Evolutionary conservation across 768 basidiomycete genomes (phyloP).

Genomic region (Boletus tylopilopsis): DNA sequence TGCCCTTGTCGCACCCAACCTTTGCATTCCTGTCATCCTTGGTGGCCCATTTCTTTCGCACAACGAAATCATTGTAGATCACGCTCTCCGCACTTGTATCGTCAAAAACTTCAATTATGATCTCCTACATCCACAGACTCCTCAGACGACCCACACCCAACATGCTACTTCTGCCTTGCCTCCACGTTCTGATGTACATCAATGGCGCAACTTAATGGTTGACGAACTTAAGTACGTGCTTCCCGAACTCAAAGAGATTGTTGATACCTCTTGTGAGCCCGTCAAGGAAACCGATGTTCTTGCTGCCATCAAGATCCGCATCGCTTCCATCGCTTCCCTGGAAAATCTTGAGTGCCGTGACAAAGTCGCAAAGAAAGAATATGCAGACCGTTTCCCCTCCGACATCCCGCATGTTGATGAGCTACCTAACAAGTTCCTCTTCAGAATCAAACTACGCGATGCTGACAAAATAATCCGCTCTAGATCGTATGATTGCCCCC

Average conservation of each 20-base stretch:
- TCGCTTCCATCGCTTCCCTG: accelerated
- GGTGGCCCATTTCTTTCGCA: slow-evolving; percentile 32
- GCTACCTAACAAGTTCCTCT: slow-evolving; percentile 21
- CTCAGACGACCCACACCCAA: no score
- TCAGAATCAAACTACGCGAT: slow-evolving; percentile 27
- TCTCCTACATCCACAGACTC: background rate
- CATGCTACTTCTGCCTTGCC: no score
- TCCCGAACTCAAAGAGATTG: no score
- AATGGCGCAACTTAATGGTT: no score
- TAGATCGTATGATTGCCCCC: slow-evolving; percentile 30
- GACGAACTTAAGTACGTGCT: no score
- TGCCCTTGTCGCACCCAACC: slow-evolving; percentile 22
- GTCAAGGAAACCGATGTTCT: background rate
- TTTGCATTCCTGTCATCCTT: slow-evolving; percentile 30
- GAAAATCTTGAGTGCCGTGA: background rate
- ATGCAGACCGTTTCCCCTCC: slow-evolving; percentile 19
- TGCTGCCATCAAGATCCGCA: background rate
- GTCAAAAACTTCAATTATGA: slow-evolving; percentile 4
- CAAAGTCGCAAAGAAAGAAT: slow-evolving; percentile 4
- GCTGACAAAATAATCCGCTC: background rate
- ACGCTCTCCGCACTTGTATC: slow-evolving; percentile 1
- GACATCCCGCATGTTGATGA: slow-evolving; percentile 24
- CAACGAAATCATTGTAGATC: slow-evolving; percentile 35
- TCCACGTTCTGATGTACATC: no score
- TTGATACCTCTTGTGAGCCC: no score